Conservation (phyloP, 306 rosid species). For the Glycine soja region DNA sequence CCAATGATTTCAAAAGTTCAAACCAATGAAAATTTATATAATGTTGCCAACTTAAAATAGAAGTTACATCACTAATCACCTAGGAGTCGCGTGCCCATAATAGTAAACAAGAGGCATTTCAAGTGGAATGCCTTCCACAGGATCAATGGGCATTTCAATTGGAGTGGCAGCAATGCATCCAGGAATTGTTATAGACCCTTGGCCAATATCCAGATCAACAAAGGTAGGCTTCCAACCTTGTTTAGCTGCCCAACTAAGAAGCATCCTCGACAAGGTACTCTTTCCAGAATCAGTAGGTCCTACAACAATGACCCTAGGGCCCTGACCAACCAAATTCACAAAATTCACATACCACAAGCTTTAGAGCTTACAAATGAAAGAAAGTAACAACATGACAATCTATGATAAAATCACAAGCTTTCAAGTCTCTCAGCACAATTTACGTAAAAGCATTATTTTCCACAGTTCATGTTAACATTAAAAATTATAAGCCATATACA, state of each 20-base stretch:
- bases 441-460: neutral
- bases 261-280: conserved; percentile 90
- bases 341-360: conserved; percentile 17
- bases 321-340: conserved; percentile 59
- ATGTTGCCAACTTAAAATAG: conserved; percentile 3
- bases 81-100: conserved; percentile 85
- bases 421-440: too few species aligned
- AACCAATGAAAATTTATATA: neutral
- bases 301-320: conserved; percentile 97
- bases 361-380: too few species aligned
- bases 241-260: conserved; percentile 98
- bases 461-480: neutral
- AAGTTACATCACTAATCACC: conserved; percentile 53
- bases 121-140: conserved; percentile 93
- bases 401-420: neutral
- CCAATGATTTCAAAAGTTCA: conserved; percentile 29
- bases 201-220: conserved; percentile 96
- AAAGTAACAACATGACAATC: neutral
- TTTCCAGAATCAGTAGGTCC: conserved; percentile 96
- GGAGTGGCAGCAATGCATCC: conserved; percentile 97
- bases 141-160: conserved; percentile 95
- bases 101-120: conserved; percentile 95
- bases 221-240: conserved; percentile 96
- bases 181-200: conserved; percentile 92
- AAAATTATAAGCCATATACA: neutral